phyloP scores from a whole-genome alignment of 345 rosid species.

The Orychophragmus violaceus region DNA sequence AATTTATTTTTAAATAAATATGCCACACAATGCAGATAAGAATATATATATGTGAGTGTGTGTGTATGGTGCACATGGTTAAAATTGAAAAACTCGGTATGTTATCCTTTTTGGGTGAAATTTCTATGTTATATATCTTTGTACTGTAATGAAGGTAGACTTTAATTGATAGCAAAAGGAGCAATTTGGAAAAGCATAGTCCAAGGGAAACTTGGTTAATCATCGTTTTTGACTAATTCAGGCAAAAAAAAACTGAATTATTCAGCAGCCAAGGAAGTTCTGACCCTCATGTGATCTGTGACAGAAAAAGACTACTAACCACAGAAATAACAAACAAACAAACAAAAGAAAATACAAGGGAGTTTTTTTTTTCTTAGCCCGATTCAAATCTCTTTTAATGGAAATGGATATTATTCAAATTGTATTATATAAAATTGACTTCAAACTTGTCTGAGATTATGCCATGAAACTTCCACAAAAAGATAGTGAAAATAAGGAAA shows the following conservation, averaged over 20 bases:
- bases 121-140: no score
- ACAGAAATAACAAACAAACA: neutral
- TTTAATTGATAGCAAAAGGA: neutral
- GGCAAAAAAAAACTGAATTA: conserved; percentile 15
- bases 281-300: conserved; percentile 14
- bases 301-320: conserved; percentile 10
- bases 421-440: no score
- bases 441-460: no score
- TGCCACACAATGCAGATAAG: conserved; percentile 20
- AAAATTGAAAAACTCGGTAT: neutral
- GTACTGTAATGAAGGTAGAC: neutral
- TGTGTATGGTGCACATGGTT: conserved; percentile 15
- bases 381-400: no score
- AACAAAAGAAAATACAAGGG: no score
- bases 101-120: neutral
- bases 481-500: neutral
- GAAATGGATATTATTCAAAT: no score
- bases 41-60: neutral
- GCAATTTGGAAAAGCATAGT: conserved; percentile 14
- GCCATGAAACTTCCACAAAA: no score
- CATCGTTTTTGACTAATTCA: conserved; percentile 26
- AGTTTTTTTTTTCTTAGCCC: no score
- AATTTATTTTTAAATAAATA: neutral
- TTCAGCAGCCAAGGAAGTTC: conserved; percentile 5
- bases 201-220: conserved; percentile 6